Evolutionary conservation across 495 filamentous ascomycete species (phyloP).

Genomic region (Neurospora sp.): DNA sequence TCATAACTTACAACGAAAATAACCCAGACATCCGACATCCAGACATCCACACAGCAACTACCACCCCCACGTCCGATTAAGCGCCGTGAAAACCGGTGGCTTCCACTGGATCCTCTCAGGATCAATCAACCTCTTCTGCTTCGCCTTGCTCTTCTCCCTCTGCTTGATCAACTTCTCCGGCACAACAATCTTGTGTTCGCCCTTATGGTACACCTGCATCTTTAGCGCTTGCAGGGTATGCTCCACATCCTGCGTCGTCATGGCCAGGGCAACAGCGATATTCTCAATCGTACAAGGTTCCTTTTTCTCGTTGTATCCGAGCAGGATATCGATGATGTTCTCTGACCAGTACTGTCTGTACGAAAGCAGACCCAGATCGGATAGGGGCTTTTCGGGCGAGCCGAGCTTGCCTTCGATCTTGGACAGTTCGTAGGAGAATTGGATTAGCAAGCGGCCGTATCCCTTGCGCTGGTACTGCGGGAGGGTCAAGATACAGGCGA

Average conservation of each 20-base stretch:
- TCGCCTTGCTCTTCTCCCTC: constrained; percentile 66
- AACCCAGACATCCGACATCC: background rate
- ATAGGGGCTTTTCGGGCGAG: constrained; percentile 91
- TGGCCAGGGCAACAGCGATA: constrained; percentile 65
- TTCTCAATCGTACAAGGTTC: constrained; percentile 73
- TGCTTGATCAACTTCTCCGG: constrained; percentile 58
- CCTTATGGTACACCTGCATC: constrained; percentile 90
- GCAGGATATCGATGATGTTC: constrained; percentile 74
- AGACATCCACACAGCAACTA: constrained; percentile 25
- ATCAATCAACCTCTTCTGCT: constrained; percentile 63
- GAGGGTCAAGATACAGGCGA: constrained; percentile 93
- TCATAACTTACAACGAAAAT: background rate
- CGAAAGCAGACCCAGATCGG: constrained; percentile 80
- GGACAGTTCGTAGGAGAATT: constrained; percentile 95
- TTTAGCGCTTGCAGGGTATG: constrained; percentile 86
- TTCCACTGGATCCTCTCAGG: constrained; percentile 81
- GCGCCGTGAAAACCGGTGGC: constrained; percentile 86
- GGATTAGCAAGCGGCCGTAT: constrained; percentile 85
- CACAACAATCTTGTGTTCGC: constrained; percentile 85
- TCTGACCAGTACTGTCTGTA: constrained; percentile 98
- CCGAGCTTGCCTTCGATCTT: constrained; percentile 92
- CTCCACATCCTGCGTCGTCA: constrained; percentile 93
- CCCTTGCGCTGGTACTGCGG: constrained; percentile 94
- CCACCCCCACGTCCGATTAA: constrained; percentile 92
- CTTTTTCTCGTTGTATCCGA: constrained; percentile 48